Evolutionary conservation across 306 rosid genomes (phyloP).

Genomic region (Cicer yamashitae): DNA sequence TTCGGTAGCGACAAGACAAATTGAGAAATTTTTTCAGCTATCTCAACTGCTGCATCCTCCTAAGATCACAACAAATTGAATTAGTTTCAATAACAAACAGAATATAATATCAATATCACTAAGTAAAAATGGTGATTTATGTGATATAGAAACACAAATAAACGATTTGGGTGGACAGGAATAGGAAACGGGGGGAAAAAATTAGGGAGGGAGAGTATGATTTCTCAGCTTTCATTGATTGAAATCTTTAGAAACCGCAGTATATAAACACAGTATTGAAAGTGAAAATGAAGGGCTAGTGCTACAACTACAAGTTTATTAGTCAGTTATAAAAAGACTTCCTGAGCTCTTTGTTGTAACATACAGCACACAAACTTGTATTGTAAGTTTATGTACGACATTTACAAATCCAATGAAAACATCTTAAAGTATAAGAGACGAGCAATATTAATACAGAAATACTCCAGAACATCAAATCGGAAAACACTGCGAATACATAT

Average conservation of each 20-base stretch:
- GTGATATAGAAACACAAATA: constrained; percentile 6
- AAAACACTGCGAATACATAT: constrained; percentile 9
- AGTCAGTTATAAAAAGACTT: neutral
- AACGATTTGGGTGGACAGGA: neutral
- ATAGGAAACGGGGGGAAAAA: neutral
- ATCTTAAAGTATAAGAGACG: constrained; percentile 10
- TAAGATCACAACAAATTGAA: constrained; percentile 43
- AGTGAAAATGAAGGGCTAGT: neutral
- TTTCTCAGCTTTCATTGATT: constrained; percentile 1
- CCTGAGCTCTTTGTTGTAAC: neutral
- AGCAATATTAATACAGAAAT: constrained; percentile 17
- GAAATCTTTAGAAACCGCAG: constrained; percentile 11
- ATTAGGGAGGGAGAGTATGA: neutral
- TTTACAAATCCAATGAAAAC: constrained; percentile 8
- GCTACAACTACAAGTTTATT: neutral
- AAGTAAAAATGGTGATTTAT: constrained; percentile 9
- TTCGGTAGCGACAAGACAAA: constrained; percentile 81
- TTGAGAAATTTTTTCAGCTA: constrained; percentile 69
- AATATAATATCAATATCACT: constrained; percentile 10
- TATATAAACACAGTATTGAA: constrained; percentile 1
- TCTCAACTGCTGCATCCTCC: constrained; percentile 73
- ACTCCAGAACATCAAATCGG: constrained; percentile 22
- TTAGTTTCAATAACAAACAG: constrained; percentile 17
- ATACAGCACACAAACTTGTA: neutral
- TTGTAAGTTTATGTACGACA: neutral